Percentiles rank a stretch among this genome's conserved stretches.
Conservation (phyloP, 306 rosid species). For the Boehmeria nivea region DNA sequence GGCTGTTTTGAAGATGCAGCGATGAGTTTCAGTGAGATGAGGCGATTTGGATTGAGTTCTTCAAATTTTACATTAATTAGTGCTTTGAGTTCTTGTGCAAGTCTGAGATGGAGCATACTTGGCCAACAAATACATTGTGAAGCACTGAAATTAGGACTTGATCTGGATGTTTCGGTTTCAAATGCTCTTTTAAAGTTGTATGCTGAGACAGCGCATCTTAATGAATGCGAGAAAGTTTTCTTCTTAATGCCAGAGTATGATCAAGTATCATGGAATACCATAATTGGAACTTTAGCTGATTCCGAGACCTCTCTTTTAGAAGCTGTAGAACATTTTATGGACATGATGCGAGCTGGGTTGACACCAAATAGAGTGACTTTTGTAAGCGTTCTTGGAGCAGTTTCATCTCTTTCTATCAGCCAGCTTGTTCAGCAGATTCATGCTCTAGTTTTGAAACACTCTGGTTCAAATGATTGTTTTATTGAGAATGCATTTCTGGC, state of each 20-base stretch:
- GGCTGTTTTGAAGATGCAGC: conserved; percentile 65
- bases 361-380: conserved; percentile 65
- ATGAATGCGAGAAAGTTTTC: conserved; percentile 58
- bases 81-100: conserved; percentile 79
- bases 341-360: conserved; percentile 78
- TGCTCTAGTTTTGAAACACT: conserved; percentile 49
- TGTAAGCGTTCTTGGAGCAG: conserved; percentile 61
- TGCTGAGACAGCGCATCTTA: conserved; percentile 54
- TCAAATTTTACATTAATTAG: conserved; percentile 83
- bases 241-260: conserved; percentile 66
- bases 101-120: conserved; percentile 63
- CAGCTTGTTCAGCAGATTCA: conserved; percentile 64
- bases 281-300: conserved; percentile 65
- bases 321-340: conserved; percentile 52
- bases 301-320: conserved; percentile 47
- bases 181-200: conserved; percentile 77
- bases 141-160: conserved; percentile 75
- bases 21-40: conserved; percentile 47
- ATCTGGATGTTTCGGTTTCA: conserved; percentile 80
- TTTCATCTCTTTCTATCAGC: conserved; percentile 57
- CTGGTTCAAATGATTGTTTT: conserved; percentile 41
- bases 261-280: conserved; percentile 81
- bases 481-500: conserved; percentile 80
- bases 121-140: conserved; percentile 73
- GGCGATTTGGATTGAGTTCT: conserved; percentile 54